phyloP scores from a whole-genome alignment of 176 grass and related monocot species.

The Ensete glaucum region DNA sequence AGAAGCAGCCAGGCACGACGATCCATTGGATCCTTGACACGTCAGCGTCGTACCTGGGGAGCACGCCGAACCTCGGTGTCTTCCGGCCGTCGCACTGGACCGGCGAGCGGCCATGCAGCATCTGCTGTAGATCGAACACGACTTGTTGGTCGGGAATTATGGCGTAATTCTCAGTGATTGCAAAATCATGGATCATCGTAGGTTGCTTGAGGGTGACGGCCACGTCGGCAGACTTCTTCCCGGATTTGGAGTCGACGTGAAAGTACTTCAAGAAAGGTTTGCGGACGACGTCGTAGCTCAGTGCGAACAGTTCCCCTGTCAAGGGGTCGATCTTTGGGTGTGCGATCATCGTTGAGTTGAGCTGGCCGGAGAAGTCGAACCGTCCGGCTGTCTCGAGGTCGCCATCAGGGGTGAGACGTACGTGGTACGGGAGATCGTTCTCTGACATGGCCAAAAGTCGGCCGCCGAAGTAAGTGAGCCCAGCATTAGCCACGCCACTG shows the following conservation, averaged over 20 bases:
- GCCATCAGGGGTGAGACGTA: neutral
- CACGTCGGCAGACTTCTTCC: neutral
- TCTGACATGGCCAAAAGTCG: conserved; percentile 1
- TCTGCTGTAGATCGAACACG: neutral
- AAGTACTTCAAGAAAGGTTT: conserved; percentile 5
- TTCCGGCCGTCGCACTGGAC: neutral
- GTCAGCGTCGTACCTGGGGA: neutral
- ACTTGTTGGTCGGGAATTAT: conserved; percentile 6
- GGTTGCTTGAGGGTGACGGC: neutral
- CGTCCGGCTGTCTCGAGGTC: neutral
- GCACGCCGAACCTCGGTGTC: conserved; percentile 4
- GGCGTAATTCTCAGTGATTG: conserved; percentile 9
- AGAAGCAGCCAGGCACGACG: neutral
- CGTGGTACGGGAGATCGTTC: conserved; percentile 1
- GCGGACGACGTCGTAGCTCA: conserved; percentile 1
- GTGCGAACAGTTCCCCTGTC: neutral
- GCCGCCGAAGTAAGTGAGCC: neutral
- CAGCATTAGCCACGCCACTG: neutral
- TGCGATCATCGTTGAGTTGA: conserved; percentile 2
- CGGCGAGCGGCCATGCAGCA: neutral
- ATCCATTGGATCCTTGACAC: conserved; percentile 1
- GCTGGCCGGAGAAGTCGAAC: conserved; percentile 5
- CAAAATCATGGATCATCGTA: conserved; percentile 7
- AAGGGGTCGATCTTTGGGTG: conserved; percentile 1
- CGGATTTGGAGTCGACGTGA: neutral